Conservation (phyloP, 768 basidiomycete genomes). For the Suillus lakei region DNA sequence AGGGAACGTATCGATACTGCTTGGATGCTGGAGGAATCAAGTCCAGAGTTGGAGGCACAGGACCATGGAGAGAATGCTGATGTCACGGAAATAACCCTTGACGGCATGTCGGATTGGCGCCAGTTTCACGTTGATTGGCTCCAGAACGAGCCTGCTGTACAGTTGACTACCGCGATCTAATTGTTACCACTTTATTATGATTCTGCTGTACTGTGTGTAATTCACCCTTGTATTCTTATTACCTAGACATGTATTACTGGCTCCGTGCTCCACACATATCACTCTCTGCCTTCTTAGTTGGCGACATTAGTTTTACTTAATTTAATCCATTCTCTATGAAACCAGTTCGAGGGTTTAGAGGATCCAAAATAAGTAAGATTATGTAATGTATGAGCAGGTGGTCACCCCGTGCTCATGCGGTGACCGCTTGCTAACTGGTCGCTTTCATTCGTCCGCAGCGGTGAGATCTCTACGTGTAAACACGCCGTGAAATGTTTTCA, state of each 20-base stretch:
- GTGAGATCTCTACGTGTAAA: slow-evolving; percentile 1
- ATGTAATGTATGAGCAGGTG: background rate
- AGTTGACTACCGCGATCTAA: slow-evolving; percentile 9
- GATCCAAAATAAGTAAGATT: slow-evolving; percentile 1
- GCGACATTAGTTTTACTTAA: background rate
- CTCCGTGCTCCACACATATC: background rate
- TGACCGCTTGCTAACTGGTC: background rate
- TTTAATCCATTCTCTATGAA: background rate
- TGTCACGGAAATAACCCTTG: slow-evolving; percentile 24
- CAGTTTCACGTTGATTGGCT: slow-evolving; percentile 57
- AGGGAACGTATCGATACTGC: slow-evolving; percentile 39
- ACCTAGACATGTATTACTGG: background rate
- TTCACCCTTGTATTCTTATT: background rate
- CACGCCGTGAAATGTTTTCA: background rate
- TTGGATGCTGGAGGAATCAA: slow-evolving; percentile 47
- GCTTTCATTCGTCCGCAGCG: slow-evolving; percentile 4
- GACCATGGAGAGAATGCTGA: slow-evolving; percentile 39
- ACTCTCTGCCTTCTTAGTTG: background rate
- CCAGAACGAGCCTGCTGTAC: slow-evolving; percentile 15
- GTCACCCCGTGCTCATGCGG: background rate
- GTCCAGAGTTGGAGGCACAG: slow-evolving; percentile 26
- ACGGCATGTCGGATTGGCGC: slow-evolving; percentile 49
- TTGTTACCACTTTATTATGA: background rate
- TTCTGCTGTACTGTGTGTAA: background rate
- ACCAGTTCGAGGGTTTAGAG: background rate